Conservation (phyloP, 129 eudicot genomes). For the carrot (Daucus carota) region DNA sequence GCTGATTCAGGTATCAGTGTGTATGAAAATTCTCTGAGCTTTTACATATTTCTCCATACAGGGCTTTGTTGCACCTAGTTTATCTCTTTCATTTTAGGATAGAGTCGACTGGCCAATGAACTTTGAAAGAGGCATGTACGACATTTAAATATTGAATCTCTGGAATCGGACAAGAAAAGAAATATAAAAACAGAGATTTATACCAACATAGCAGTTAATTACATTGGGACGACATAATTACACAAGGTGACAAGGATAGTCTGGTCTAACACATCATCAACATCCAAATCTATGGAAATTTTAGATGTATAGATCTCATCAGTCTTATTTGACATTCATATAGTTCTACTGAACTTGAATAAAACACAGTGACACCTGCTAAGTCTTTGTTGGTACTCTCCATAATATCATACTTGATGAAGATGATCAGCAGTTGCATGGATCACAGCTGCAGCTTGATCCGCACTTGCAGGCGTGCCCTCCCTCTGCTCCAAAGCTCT, state of each 20-base stretch:
- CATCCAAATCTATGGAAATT: conserved; percentile 12
- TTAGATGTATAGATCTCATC: not conserved
- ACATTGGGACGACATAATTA: not conserved
- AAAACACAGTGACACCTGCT: not conserved
- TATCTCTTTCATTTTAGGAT: too few species aligned
- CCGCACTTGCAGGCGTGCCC: conserved; percentile 54
- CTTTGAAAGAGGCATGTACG: not conserved
- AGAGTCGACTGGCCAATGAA: too few species aligned
- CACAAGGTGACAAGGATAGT: not conserved
- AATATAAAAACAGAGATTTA: not conserved
- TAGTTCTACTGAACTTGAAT: not conserved
- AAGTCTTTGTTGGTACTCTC: not conserved
- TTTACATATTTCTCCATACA: not conserved
- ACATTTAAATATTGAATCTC: not conserved
- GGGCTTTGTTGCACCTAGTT: too few species aligned
- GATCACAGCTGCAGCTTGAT: conserved; percentile 34
- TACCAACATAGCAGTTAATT: conserved; percentile 2
- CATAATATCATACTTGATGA: not conserved
- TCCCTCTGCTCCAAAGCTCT: conserved; percentile 41
- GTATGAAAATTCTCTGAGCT: not conserved
- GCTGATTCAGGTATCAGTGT: not conserved
- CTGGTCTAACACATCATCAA: not conserved
- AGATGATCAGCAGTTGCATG: conserved; percentile 5
- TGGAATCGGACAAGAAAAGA: not conserved
- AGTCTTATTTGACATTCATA: not conserved